Conservation (phyloP, 177 flowering plant genomes). For the Tripterygium wilfordii region DNA sequence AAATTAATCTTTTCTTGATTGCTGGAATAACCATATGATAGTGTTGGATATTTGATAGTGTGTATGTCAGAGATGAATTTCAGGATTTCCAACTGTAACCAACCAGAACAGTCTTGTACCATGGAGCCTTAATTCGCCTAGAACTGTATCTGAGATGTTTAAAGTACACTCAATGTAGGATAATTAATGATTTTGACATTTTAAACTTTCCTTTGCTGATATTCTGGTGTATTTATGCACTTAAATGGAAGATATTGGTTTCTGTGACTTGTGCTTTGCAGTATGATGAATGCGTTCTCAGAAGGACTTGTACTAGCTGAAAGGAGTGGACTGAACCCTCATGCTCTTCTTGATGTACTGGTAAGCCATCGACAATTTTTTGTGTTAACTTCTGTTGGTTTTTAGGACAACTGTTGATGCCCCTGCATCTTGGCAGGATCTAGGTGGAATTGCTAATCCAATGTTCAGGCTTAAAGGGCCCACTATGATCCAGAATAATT, state of each 20-base stretch:
- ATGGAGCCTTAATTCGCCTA: too few relatives aligned
- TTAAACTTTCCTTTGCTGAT: too few relatives aligned
- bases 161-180: too few relatives aligned
- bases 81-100: too few relatives aligned
- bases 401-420: background rate
- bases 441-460: slow-evolving; percentile 78
- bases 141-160: too few relatives aligned
- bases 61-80: too few relatives aligned
- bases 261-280: slow-evolving; percentile 25
- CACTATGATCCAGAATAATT: slow-evolving; percentile 55
- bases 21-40: too few relatives aligned
- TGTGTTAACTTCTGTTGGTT: background rate
- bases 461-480: slow-evolving; percentile 92
- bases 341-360: slow-evolving; percentile 77
- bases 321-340: slow-evolving; percentile 68
- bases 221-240: too few relatives aligned
- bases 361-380: slow-evolving; percentile 32
- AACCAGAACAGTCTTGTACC: too few relatives aligned
- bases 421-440: slow-evolving; percentile 41
- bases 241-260: too few relatives aligned
- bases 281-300: slow-evolving; percentile 94
- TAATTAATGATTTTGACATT: too few relatives aligned
- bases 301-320: slow-evolving; percentile 87
- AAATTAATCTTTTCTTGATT: too few relatives aligned
- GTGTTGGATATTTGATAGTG: background rate